Base-by-base conservation (phyloP, 78 protist species). In the Polysphondylium violaceum region DNA sequence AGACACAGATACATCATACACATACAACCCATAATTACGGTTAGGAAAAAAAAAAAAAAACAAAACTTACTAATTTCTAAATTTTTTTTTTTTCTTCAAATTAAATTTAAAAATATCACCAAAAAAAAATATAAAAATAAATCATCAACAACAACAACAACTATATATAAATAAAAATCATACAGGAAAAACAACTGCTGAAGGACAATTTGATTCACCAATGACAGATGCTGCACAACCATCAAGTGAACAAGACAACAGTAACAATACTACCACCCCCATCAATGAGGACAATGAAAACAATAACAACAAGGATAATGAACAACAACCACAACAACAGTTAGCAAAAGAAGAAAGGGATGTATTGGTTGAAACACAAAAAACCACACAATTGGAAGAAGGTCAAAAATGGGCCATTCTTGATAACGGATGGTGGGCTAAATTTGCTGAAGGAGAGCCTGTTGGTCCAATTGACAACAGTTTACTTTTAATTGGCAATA, bases 401-500 rank as follows among this genome's bases (percentile, higher is more conserved):
- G 73, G 63, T 23, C 74, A 83, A 3, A 25, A 25, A 21, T 83
- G 91, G 91, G 40, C 53, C 29, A 9, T 65, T 9, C 29, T 83
- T 25, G 58, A 50, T 23, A 23, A 21, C 0, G n/a, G 11, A 33
- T 83, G 91, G 91, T 83, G n/a, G 29, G 27, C 9, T 11, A 67
- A 58, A 33, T 83, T 68, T 71, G 11, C 36, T 7, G 23, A 55
- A 21, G 63, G 78, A 8, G 79, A 83, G 2, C 72, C 67, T 5
- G 41, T 83, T 1, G 91, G 91, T 21, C 91, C 78, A 23, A 83
- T 83, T 29, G 25, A 43, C 25, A 83, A 83, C n/a, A 43, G 29
- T 16, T 25, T 19, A 21, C 40, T 83, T 33, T 59, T 83, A 23
- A 7, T 43, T 3, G 55, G 65, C 19, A 44, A 58, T 17, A 23